Evolutionary conservation across 73 alveolate species (phyloP).

Genomic region (Tetrahymena elliotti): DNA sequence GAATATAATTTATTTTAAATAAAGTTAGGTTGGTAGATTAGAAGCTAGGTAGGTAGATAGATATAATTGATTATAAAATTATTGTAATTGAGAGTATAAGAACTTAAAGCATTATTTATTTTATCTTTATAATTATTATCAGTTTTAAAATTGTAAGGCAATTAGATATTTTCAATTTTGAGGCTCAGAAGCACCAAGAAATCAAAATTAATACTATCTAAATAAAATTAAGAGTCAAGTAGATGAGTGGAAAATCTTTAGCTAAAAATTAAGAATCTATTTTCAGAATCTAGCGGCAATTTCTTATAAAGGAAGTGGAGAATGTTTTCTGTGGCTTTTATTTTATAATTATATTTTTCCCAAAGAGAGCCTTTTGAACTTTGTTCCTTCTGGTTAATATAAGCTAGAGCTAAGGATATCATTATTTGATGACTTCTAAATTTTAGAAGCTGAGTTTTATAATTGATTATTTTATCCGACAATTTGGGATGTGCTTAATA

Average conservation of each 20-base stretch:
- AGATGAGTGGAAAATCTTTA: neutral
- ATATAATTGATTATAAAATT: neutral
- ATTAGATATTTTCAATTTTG: neutral
- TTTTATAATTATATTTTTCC: neutral
- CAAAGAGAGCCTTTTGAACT: neutral
- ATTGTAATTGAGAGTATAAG: neutral
- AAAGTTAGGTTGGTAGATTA: too few relatives aligned
- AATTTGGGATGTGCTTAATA: neutral
- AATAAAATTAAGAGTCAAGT: neutral
- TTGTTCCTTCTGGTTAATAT: neutral
- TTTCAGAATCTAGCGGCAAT: neutral
- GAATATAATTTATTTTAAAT: neutral
- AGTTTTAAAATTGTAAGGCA: neutral
- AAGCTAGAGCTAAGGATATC: neutral
- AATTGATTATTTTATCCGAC: neutral
- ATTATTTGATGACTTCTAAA: neutral
- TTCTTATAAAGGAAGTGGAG: neutral
- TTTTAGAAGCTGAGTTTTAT: neutral
- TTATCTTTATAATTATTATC: neutral
- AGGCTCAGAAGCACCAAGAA: neutral
- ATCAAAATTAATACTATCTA: neutral
- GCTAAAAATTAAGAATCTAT: neutral
- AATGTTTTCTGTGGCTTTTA: neutral
- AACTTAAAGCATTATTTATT: neutral
- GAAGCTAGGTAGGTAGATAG: too few relatives aligned